Conservation (phyloP, 768 basidiomycete species). For the Paxillus involutus region DNA sequence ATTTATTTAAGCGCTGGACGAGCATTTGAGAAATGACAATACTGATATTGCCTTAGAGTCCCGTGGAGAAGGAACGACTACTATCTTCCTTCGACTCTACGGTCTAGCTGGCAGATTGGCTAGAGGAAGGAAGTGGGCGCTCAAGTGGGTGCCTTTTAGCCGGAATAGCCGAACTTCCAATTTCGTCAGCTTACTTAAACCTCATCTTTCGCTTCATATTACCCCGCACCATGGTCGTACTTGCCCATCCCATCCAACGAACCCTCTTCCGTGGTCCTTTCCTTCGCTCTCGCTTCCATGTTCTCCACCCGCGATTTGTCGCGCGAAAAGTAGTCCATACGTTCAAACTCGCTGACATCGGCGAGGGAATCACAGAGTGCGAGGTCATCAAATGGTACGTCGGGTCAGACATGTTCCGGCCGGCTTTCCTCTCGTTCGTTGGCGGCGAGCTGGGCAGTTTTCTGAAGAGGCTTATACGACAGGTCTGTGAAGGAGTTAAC, state of each 20-base stretch:
- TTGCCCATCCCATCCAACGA: conserved; percentile 17
- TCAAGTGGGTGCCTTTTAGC: no score
- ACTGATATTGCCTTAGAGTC: no score
- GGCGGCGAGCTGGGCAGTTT: not conserved
- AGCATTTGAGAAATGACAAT: no score
- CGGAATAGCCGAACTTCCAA: not conserved
- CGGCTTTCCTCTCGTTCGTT: conserved; percentile 9
- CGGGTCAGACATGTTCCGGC: conserved; percentile 21
- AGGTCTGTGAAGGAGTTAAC: conserved; percentile 65
- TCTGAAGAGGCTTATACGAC: not conserved
- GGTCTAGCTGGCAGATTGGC: no score
- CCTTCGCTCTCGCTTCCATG: conserved; percentile 38
- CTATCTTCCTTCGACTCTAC: no score
- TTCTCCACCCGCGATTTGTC: conserved; percentile 28
- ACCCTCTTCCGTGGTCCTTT: conserved; percentile 25
- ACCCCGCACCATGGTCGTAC: conserved; percentile 2
- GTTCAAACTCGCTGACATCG: conserved; percentile 84
- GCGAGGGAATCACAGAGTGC: conserved; percentile 90
- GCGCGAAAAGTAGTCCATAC: conserved; percentile 45
- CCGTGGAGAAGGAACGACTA: no score
- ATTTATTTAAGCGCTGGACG: no score
- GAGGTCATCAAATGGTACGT: conserved; percentile 85
- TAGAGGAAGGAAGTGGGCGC: no score
- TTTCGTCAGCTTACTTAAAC: not conserved
- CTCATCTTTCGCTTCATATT: not conserved